These are phyloP conservation scores for Leccinum arenicola DNA, from an alignment of 768 basidiomycete genomes.

Conservation along the genomic window DNA sequence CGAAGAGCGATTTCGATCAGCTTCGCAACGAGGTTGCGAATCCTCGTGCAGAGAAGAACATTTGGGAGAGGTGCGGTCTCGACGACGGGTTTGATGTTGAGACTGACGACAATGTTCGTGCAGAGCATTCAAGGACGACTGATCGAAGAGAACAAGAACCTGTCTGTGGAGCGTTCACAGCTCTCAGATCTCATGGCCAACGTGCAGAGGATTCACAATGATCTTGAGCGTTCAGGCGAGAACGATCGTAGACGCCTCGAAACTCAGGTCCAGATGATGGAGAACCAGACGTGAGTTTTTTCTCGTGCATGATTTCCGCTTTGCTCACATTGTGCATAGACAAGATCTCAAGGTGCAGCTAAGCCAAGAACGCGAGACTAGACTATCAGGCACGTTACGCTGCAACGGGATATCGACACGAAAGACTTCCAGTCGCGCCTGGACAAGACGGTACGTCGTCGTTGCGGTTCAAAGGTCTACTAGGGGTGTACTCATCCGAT, in stretches of 20 bases:
- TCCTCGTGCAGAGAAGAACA: slow-evolving; percentile 88
- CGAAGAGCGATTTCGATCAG: slow-evolving; percentile 65
- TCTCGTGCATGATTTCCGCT: background rate
- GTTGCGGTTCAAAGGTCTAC: background rate
- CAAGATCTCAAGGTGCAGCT: slow-evolving; percentile 73
- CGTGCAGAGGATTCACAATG: slow-evolving; percentile 87
- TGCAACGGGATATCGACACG: slow-evolving; percentile 79
- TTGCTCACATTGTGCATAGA: slow-evolving; percentile 37
- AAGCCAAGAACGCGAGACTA: slow-evolving; percentile 71
- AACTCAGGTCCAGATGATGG: slow-evolving; percentile 72
- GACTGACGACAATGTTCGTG: slow-evolving; percentile 6
- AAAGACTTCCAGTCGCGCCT: slow-evolving; percentile 72
- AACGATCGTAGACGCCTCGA: slow-evolving; percentile 83
- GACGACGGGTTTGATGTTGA: background rate
- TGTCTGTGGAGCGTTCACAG: slow-evolving; percentile 79
- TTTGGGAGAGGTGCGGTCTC: slow-evolving; percentile 74
- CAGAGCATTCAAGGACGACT: slow-evolving; percentile 80
- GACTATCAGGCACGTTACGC: slow-evolving; percentile 60
- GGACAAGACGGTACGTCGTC: slow-evolving; percentile 60
- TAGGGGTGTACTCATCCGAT: slow-evolving; percentile 10
- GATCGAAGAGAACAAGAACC: no score
- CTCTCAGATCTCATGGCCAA: slow-evolving; percentile 86
- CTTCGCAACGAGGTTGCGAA: slow-evolving; percentile 84
- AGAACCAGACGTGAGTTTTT: slow-evolving; percentile 65
- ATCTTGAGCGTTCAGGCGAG: slow-evolving; percentile 78